phyloP scores from a whole-genome alignment of 257 asterid genomes.

The Echites panduratus region DNA sequence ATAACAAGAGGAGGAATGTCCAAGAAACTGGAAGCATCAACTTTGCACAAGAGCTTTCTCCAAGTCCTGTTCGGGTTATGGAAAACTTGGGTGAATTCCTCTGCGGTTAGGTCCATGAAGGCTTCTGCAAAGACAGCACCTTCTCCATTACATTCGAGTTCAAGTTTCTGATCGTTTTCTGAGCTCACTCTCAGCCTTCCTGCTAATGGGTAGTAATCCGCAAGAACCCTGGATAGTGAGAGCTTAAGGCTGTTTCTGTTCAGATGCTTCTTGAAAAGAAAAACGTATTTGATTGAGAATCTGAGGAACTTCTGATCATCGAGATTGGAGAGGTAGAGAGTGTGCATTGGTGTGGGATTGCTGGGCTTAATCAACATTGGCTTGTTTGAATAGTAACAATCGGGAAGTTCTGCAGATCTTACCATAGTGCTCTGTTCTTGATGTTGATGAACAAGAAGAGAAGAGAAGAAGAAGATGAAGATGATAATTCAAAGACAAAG shows the following conservation, averaged over 20 bases:
- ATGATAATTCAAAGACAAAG: conserved; percentile 11
- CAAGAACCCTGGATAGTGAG: conserved; percentile 55
- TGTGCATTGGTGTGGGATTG: conserved; percentile 45
- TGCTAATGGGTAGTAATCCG: conserved; percentile 70
- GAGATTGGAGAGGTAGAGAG: conserved; percentile 63
- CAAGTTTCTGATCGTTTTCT: conserved; percentile 49
- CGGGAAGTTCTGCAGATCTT: conserved; percentile 45
- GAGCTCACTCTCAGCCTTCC: conserved; percentile 50
- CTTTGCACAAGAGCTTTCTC: conserved; percentile 56
- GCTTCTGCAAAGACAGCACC: conserved; percentile 86
- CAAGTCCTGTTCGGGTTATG: conserved; percentile 53
- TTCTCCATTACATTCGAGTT: conserved; percentile 71
- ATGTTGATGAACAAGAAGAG: neutral
- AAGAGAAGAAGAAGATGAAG: neutral
- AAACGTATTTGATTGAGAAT: conserved; percentile 65
- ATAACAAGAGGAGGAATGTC: conserved; percentile 75
- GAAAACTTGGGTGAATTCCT: conserved; percentile 36
- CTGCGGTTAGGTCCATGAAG: conserved; percentile 45
- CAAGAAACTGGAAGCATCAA: conserved; percentile 48
- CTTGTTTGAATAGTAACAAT: conserved; percentile 38
- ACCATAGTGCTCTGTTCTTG: conserved; percentile 26
- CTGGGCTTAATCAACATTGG: conserved; percentile 46
- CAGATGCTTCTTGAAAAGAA: conserved; percentile 41
- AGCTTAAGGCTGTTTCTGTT: conserved; percentile 33
- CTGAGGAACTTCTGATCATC: conserved; percentile 79